Evolutionary conservation across 441 rosid genomes (phyloP).

Genomic region (Erodium texanum): DNA sequence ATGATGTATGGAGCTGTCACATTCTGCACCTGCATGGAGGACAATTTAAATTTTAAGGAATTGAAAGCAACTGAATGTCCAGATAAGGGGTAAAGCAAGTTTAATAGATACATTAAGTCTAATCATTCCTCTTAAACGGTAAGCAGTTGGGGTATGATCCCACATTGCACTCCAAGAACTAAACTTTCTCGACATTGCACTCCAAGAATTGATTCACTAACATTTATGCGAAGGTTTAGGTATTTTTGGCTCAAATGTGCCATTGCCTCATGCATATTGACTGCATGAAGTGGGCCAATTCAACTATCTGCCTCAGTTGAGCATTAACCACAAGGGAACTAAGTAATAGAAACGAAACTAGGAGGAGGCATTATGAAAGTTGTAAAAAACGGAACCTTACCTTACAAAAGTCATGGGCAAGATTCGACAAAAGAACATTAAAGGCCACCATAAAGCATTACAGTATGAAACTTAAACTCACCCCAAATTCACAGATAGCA

Average conservation of each 20-base stretch:
- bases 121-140: background rate
- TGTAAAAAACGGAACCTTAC: too few species aligned
- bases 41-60: constrained; percentile 15
- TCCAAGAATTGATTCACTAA: background rate
- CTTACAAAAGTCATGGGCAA: too few species aligned
- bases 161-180: background rate
- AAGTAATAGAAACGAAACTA: too few species aligned
- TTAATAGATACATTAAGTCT: background rate
- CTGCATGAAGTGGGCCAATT: background rate
- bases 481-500: constrained; percentile 95
- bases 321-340: too few species aligned
- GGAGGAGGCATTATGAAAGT: too few species aligned
- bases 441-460: background rate
- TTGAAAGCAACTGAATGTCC: background rate
- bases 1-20: constrained; percentile 72
- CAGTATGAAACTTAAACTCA: constrained; percentile 29
- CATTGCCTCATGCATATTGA: background rate
- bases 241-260: background rate
- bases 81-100: background rate
- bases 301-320: background rate
- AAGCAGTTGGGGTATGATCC: background rate
- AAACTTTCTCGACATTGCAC: too few species aligned
- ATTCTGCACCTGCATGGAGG: constrained; percentile 58
- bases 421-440: background rate
- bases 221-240: background rate